Conservation (phyloP, 208 protist genomes). For the Vickermania spadyakhi region DNA sequence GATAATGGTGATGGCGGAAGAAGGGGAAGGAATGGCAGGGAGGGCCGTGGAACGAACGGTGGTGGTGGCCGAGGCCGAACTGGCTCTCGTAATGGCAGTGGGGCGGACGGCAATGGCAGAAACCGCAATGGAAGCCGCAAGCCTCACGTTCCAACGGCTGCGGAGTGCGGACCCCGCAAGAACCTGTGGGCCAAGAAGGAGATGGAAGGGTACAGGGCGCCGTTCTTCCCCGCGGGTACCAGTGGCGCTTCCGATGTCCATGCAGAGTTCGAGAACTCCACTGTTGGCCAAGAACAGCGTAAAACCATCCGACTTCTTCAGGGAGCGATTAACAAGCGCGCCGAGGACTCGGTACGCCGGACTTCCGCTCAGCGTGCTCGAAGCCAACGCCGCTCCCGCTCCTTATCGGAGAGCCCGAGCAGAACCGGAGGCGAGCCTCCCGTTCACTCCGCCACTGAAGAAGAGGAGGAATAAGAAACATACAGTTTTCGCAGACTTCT, state of each 20-base stretch:
- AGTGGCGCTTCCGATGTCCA: slow-evolving; percentile 32
- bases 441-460: too few species aligned
- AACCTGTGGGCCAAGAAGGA: slow-evolving; percentile 5
- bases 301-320: slow-evolving; percentile 67
- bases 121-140: slow-evolving; percentile 1
- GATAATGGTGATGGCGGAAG: background rate
- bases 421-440: too few species aligned
- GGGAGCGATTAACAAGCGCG: slow-evolving; percentile 26
- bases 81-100: background rate
- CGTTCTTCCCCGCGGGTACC: slow-evolving; percentile 56
- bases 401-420: background rate
- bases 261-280: slow-evolving; percentile 59
- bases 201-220: slow-evolving; percentile 26
- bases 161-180: slow-evolving; percentile 5
- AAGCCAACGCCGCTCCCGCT: slow-evolving; percentile 10
- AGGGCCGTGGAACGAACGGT: too few species aligned
- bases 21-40: background rate
- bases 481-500: too few species aligned
- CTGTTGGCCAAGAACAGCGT: slow-evolving; percentile 35
- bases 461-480: too few species aligned
- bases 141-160: background rate
- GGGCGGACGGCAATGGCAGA: background rate
- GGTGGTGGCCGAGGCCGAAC: background rate
- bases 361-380: slow-evolving; percentile 17
- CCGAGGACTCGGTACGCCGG: slow-evolving; percentile 44